Evolutionary conservation across 345 rosid species (phyloP).

Genomic region (Lepidium didymum): DNA sequence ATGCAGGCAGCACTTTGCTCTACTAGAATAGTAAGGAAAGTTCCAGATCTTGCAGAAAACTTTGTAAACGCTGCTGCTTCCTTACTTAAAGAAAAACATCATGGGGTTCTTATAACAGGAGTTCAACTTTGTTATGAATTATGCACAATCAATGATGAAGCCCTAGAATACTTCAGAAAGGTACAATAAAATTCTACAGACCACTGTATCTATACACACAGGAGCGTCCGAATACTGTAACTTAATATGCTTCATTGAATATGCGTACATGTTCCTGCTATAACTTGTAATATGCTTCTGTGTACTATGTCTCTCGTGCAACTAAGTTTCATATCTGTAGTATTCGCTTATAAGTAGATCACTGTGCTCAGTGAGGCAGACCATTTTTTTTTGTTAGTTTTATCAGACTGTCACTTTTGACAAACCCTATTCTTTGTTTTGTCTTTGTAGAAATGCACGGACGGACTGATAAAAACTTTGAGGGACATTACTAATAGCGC

Average conservation of each 20-base stretch:
- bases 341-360: not conserved
- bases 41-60: constrained; percentile 97
- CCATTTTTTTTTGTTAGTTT: not conserved
- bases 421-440: constrained; percentile 2
- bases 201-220: not conserved
- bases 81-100: constrained; percentile 95
- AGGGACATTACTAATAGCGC: constrained; percentile 88
- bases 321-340: not conserved
- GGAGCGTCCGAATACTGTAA: not conserved
- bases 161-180: constrained; percentile 82
- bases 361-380: not conserved
- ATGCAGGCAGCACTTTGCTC: constrained; percentile 95
- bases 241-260: not conserved
- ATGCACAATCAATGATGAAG: constrained; percentile 82
- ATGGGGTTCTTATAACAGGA: constrained; percentile 94
- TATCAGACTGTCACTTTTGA: not conserved
- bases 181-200: constrained; percentile 29
- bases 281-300: constrained; percentile 3
- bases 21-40: constrained; percentile 90
- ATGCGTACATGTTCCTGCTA: not conserved
- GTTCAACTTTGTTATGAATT: constrained; percentile 92
- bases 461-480: constrained; percentile 77
- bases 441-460: constrained; percentile 71
- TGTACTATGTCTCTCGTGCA: not conserved
- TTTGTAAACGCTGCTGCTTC: constrained; percentile 83